Base-by-base conservation (phyloP, 2,329 filamentous ascomycete genomes). In the Raffaelea arxii region DNA sequence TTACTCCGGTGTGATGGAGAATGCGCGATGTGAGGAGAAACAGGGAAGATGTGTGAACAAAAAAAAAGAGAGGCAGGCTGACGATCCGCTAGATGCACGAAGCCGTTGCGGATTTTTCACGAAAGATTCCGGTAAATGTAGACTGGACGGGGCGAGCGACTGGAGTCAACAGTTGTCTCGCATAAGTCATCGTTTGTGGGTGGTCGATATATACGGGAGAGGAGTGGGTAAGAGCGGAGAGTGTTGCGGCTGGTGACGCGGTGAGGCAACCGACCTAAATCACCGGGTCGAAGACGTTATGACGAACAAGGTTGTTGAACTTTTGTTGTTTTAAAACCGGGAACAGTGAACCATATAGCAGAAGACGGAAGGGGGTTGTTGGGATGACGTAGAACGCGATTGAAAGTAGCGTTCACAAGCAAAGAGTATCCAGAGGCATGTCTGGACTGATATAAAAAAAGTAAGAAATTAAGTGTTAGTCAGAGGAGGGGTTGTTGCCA, bases 71-170 rank as follows among this genome's bases (percentile, higher is more conserved):
- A 59, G 61, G 60, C 14, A 39, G n/a, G 25, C 37, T 23, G 42
- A 54, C 16, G 53, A 58, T 59, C 55, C 64, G 62, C 64, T 74
- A 76, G 62, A 69, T 62, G 58, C 62, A 50, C 47, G 41, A 35
- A 22, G 14, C 23, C 24, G 53, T 56, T 64, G 63, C 65, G 62
- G 65, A 66, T 61, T 68, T 70, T 72, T 70, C 70, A 75, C 70
- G 62, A 68, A 69, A 62, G 69, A 76, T 70, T 62, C 75, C 74
- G 75, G 75, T 70, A 61, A 25, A 25, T 48, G 47, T 36, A 46
- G 72, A 77, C 75, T 66, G 70, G 67, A 70, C 73, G 65, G 69
- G 73, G 75, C 75, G 68, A 74, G 71, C 77, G 76, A 81, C 78
- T 80, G 77, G 72, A 68, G 66, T 68, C 55, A 62, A 64, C 61